These are phyloP conservation scores for Paramecium sonneborni DNA, from an alignment of 73 alveolate species.

Conservation along the genomic window DNA sequence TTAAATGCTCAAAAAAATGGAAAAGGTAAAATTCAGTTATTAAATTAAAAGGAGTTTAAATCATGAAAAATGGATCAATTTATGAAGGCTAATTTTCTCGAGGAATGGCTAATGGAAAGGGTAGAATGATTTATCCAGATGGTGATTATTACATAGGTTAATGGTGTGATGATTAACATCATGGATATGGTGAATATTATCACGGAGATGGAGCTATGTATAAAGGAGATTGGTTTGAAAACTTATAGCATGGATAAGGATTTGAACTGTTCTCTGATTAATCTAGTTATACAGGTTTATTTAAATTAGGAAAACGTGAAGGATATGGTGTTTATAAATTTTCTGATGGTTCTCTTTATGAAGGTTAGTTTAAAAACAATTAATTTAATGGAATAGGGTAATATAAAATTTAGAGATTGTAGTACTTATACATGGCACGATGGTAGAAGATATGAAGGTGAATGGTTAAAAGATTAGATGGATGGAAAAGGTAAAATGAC, in stretches of 20 bases:
- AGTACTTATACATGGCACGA: background rate
- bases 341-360: conserved; percentile 77
- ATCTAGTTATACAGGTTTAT: conserved; percentile 69
- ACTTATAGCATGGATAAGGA: conserved; percentile 69
- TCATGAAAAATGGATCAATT: conserved; percentile 57
- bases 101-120: conserved; percentile 86
- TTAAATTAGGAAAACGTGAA: conserved; percentile 63
- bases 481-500: conserved; percentile 71
- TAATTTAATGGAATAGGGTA: conserved; percentile 55
- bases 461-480: conserved; percentile 61
- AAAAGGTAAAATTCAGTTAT: conserved; percentile 64
- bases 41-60: conserved; percentile 63
- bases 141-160: conserved; percentile 82
- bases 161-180: conserved; percentile 76
- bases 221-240: conserved; percentile 73
- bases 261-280: conserved; percentile 61
- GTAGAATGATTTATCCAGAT: conserved; percentile 80
- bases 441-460: conserved; percentile 30
- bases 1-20: conserved; percentile 65
- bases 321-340: conserved; percentile 73
- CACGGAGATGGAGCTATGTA: conserved; percentile 63
- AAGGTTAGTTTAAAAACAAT: conserved; percentile 24
- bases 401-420: background rate
- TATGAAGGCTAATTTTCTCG: conserved; percentile 58
- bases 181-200: conserved; percentile 69